Evolutionary conservation across 495 filamentous ascomycete genomes (phyloP).

Genomic region (Neurospora sp.): DNA sequence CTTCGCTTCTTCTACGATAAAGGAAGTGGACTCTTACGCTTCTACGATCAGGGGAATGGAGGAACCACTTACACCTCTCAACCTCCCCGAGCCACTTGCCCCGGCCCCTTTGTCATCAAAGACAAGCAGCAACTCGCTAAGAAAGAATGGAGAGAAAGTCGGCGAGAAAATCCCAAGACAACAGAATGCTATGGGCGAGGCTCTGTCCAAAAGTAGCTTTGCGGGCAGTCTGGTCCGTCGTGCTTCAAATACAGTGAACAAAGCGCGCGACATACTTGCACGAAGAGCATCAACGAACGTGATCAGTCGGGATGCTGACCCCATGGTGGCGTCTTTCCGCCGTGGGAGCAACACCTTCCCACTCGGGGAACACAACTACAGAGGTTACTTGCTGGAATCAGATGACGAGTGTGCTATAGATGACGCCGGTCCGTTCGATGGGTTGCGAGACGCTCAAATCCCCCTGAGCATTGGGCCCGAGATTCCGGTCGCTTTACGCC

Average conservation of each 20-base stretch:
- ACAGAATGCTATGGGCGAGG: constrained; percentile 26
- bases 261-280: constrained; percentile 7
- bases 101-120: constrained; percentile 20
- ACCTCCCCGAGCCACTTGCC: constrained; percentile 33
- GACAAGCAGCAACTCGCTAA: constrained; percentile 28
- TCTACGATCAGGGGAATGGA: constrained; percentile 7
- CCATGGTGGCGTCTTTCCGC: neutral
- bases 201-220: constrained; percentile 1
- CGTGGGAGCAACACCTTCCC: neutral
- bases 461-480: constrained; percentile 48
- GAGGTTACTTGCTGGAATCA: constrained; percentile 33
- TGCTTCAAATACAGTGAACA: constrained; percentile 33
- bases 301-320: neutral
- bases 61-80: constrained; percentile 14
- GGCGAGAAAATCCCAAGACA: neutral
- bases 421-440: constrained; percentile 13
- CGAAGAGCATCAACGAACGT: neutral
- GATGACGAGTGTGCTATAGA: constrained; percentile 48
- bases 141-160: constrained; percentile 8
- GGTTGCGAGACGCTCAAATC: constrained; percentile 18
- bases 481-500: constrained; percentile 58
- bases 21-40: constrained; percentile 9
- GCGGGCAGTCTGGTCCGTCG: constrained; percentile 30
- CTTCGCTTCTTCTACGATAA: constrained; percentile 20
- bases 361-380: neutral